Evolutionary conservation across 2,329 filamentous ascomycete species (phyloP).

Genomic region (Cytospora chrysosperma): DNA sequence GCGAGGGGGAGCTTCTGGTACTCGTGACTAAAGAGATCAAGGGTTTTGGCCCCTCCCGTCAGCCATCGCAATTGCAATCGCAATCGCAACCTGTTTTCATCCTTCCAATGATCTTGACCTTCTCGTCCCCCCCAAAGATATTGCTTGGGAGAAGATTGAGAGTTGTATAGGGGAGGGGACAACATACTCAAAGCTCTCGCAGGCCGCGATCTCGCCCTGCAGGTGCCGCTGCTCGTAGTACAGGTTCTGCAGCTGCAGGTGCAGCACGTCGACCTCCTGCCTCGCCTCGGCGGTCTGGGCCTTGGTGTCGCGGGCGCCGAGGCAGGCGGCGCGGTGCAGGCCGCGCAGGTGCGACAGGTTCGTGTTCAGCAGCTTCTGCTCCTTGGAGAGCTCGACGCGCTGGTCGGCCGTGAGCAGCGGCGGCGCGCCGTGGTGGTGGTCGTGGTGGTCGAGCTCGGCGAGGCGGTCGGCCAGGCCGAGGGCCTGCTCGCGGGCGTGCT

Average conservation of each 20-base stretch:
- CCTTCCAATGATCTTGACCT: too few species aligned
- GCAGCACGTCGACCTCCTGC: constrained; percentile 86
- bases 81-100: too few species aligned
- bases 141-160: neutral
- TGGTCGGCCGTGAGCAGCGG: constrained; percentile 44
- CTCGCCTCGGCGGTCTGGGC: constrained; percentile 80
- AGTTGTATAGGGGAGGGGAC: neutral
- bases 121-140: too few species aligned
- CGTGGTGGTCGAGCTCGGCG: constrained; percentile 45
- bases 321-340: constrained; percentile 77
- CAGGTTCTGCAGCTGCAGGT: constrained; percentile 90
- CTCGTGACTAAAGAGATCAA: constrained; percentile 69
- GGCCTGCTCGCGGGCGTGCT: constrained; percentile 70
- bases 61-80: too few species aligned
- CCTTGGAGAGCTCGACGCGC: constrained; percentile 63
- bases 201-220: constrained; percentile 84
- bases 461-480: constrained; percentile 60
- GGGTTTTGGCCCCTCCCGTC: neutral
- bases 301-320: constrained; percentile 83
- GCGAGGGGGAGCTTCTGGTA: constrained; percentile 85
- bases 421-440: constrained; percentile 14
- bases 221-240: constrained; percentile 95
- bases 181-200: constrained; percentile 85
- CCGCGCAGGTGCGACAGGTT: constrained; percentile 78
- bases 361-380: constrained; percentile 78